Evolutionary conservation across 768 basidiomycete species (phyloP).

Genomic region (Austroboletus eburneus): DNA sequence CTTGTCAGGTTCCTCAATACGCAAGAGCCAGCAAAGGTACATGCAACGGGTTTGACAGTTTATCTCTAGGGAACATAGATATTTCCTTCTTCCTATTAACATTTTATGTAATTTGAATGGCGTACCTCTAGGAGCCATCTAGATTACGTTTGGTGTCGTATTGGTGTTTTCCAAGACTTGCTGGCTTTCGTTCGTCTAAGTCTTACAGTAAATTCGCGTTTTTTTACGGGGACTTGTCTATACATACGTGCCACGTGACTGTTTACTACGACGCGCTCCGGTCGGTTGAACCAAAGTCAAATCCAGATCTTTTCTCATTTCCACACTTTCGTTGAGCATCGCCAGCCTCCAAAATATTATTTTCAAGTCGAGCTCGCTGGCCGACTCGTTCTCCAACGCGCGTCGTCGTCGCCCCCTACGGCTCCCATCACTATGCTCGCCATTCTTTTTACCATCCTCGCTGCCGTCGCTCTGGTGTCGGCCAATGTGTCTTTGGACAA

Average conservation of each 20-base stretch:
- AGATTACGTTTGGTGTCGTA: slow-evolving; percentile 19
- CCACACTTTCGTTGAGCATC: background rate
- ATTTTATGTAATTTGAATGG: slow-evolving; percentile 1
- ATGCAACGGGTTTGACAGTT: slow-evolving; percentile 66
- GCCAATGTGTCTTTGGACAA: slow-evolving; percentile 50
- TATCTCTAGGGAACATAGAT: slow-evolving; percentile 46
- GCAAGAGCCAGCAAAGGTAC: slow-evolving; percentile 74
- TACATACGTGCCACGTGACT: too few species aligned
- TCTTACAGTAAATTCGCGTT: too few species aligned
- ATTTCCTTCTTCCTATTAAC: slow-evolving; percentile 1
- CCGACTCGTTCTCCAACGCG: slow-evolving; percentile 43
- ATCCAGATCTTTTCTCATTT: slow-evolving; percentile 7
- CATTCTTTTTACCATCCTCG: slow-evolving; percentile 52
- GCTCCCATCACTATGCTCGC: slow-evolving; percentile 59
- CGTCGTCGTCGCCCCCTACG: slow-evolving; percentile 41
- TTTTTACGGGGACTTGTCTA: too few species aligned
- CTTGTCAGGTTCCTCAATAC: slow-evolving; percentile 69
- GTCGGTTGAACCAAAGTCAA: slow-evolving; percentile 12
- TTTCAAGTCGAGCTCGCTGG: slow-evolving; percentile 51
- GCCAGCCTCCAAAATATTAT: slow-evolving; percentile 6
- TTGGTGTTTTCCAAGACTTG: slow-evolving; percentile 7
- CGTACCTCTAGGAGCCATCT: slow-evolving; percentile 11
- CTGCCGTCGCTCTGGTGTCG: slow-evolving; percentile 35
- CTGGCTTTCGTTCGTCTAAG: background rate
- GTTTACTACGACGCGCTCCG: slow-evolving; percentile 12